phyloP scores from a whole-genome alignment of 768 basidiomycete genomes.

The Calocybe cyanea region DNA sequence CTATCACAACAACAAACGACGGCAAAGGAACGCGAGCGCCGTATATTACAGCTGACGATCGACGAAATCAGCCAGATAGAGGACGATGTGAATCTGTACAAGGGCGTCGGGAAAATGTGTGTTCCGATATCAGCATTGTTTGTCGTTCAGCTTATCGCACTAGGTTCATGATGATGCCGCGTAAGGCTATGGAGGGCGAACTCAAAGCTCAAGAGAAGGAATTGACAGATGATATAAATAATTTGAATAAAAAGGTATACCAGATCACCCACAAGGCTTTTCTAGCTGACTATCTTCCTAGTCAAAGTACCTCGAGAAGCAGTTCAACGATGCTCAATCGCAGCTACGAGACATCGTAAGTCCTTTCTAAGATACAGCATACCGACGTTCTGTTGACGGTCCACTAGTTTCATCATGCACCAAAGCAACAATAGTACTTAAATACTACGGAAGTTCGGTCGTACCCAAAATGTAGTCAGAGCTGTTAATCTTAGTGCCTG shows the following conservation, averaged over 20 bases:
- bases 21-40: conserved; percentile 83
- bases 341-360: conserved; percentile 84
- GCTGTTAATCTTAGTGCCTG: too few species aligned
- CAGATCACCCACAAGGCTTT: background rate
- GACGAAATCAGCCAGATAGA: conserved; percentile 73
- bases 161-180: conserved; percentile 90
- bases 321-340: conserved; percentile 84
- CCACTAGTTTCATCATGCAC: conserved; percentile 54
- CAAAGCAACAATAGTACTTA: conserved; percentile 32
- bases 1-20: conserved; percentile 71
- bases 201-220: conserved; percentile 78
- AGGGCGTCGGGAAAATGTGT: conserved; percentile 95
- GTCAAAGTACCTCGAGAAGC: conserved; percentile 92
- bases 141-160: conserved; percentile 1
- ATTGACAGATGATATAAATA: conserved; percentile 77
- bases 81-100: conserved; percentile 80
- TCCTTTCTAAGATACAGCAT: conserved; percentile 6
- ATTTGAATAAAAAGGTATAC: conserved; percentile 78
- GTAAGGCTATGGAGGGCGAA: conserved; percentile 73
- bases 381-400: background rate
- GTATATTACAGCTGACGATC: conserved; percentile 86
- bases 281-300: conserved; percentile 22
- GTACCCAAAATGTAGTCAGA: too few species aligned
- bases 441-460: too few species aligned
- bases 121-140: conserved; percentile 15